Base-by-base conservation (phyloP, 176 grass and related monocot genomes). In the Oryza australiensis region DNA sequence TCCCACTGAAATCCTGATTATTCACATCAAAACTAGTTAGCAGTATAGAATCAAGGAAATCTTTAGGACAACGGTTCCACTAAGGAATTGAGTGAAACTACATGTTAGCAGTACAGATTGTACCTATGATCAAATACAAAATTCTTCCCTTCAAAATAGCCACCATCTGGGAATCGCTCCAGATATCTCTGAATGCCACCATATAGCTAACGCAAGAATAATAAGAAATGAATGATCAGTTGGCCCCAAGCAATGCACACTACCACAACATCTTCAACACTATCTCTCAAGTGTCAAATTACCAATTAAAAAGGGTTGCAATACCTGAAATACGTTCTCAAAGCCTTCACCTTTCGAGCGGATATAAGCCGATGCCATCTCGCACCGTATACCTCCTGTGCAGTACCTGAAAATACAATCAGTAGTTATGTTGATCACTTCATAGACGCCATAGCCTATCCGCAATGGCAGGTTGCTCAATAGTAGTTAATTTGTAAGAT, bases 121-220 rank as follows among this genome's bases (percentile, higher is more conserved):
- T 66, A 91, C 96, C 93, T 95, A 62, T 99, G 93, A 80, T 95
- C 93, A 69, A 88, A 99, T 85, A 99, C 96, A 90, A 99, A 99
- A 88, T 95, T 99, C 85, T 95, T 99, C 77, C 96, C 96, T 78
- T 93, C 92, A 69, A 99, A 99, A 83, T 86, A 99, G 51, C 93
- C 96, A 73, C 96, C 93, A 80, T 95, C 91, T 66, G 89, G 90
- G 59, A 90, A 99, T 81, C 91, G 85, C 29, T 99, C 96, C 64
- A 99, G 71, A 84, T 99, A 99, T 59, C 96, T 88, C 76, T 99
- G 46, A 16, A 98, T 98, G 62, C 93, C 93, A 83, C 96, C 96
- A 77, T 84, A 95, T 55, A 98, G 73, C 96, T 98, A 67, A 64
- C 28, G 85, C 8, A 73, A 64, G 66, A 35, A 87, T 51, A 76